A percentile compares a stretch with the other conserved stretches of the same genome.
phyloP scores from a whole-genome alignment of 1,284 basidiomycete genomes.

The Sporisorium exsertum region DNA sequence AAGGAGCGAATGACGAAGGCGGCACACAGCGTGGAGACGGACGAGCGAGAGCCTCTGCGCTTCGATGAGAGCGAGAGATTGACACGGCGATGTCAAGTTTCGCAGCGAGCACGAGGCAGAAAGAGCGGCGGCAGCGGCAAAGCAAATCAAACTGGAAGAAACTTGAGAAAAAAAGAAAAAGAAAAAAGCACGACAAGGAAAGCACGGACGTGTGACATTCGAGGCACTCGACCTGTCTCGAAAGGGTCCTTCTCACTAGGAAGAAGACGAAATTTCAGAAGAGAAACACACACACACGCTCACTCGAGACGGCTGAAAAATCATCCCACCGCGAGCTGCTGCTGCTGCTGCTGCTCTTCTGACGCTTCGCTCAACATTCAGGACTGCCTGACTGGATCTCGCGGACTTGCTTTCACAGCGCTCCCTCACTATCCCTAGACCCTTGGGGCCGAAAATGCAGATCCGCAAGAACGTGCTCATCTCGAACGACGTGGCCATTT shows the following conservation, averaged over 20 bases:
- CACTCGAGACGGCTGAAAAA: slow-evolving; percentile 20
- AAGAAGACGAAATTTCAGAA: slow-evolving; percentile 11
- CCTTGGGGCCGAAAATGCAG: slow-evolving; percentile 12
- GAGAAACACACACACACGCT: neutral
- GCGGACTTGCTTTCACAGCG: slow-evolving; percentile 11
- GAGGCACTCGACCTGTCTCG: slow-evolving; percentile 20
- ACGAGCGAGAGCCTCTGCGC: neutral
- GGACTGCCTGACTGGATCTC: neutral
- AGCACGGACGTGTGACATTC: slow-evolving; percentile 24
- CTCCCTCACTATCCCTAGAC: neutral
- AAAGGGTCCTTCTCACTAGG: slow-evolving; percentile 6
- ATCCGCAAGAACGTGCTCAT: slow-evolving; percentile 36
- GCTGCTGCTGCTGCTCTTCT: neutral
- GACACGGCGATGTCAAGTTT: slow-evolving; percentile 11
- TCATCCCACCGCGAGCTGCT: slow-evolving; percentile 20
- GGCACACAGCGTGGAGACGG: slow-evolving; percentile 5
- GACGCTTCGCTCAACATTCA: slow-evolving; percentile 5
- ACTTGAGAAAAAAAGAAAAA: neutral
- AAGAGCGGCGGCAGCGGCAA: slow-evolving; percentile 3
- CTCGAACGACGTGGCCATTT: slow-evolving; percentile 13
- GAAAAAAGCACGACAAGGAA: slow-evolving; percentile 6
- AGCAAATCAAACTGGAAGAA: slow-evolving; percentile 11
- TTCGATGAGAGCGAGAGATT: neutral
- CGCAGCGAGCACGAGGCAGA: slow-evolving; percentile 8
- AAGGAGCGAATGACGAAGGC: neutral